Evolutionary conservation across 2,329 filamentous ascomycete genomes (phyloP).

Genomic region (Aspergillus quadricinctus): DNA sequence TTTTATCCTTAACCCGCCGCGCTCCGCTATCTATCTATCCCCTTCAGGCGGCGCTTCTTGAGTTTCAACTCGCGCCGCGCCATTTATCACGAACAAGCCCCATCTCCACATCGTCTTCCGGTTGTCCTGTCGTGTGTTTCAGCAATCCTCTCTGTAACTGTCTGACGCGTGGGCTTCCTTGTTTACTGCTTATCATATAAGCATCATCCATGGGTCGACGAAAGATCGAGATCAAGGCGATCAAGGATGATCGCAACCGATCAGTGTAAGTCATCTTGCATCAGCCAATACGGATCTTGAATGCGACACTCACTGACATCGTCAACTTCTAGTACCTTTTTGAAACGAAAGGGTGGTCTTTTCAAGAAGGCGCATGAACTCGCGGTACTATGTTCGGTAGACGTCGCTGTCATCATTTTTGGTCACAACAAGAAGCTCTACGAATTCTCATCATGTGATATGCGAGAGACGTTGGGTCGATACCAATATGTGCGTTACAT

Average conservation of each 20-base stretch:
- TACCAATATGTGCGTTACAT: conserved; percentile 77
- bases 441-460: conserved; percentile 92
- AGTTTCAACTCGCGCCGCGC: conserved; percentile 10
- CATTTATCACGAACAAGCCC: conserved; percentile 4
- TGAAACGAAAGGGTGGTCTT: conserved; percentile 96
- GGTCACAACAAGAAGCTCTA: conserved; percentile 99
- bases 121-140: conserved; percentile 8
- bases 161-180: conserved; percentile 8
- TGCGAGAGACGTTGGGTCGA: conserved; percentile 81
- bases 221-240: conserved; percentile 99
- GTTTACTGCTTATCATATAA: conserved; percentile 3
- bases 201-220: conserved; percentile 72
- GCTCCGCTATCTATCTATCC: conserved; percentile 6
- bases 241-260: conserved; percentile 96
- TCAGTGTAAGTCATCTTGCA: conserved; percentile 71
- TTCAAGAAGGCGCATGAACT: conserved; percentile 99
- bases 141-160: conserved; percentile 4
- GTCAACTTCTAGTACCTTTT: conserved; percentile 66
- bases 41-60: conserved; percentile 6
- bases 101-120: conserved; percentile 2
- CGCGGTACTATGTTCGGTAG: conserved; percentile 94
- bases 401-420: conserved; percentile 98
- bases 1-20: conserved; percentile 7
- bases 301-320: conserved; percentile 2
- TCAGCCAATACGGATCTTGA: not conserved